Percentiles rank a stretch among this genome's conserved stretches.
These are phyloP conservation scores for Colletotrichum lini DNA, from an alignment of 2,329 filamentous ascomycete genomes.

Conservation along the genomic window DNA sequence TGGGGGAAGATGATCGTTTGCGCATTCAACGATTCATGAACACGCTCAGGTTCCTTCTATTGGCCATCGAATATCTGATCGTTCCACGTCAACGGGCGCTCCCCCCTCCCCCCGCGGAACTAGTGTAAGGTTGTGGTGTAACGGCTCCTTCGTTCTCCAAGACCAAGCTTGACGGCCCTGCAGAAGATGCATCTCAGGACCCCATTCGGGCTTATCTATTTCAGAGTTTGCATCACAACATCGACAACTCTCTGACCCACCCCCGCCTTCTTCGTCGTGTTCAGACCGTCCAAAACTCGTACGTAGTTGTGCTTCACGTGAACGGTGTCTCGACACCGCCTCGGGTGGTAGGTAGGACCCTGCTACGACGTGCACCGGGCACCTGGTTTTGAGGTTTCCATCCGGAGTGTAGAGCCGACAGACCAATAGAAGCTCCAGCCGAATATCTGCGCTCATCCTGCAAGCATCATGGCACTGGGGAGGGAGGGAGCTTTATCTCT, in stretches of 20 bases:
- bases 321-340: background rate
- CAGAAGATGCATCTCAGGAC: slow-evolving; percentile 39
- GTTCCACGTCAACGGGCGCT: slow-evolving; percentile 23
- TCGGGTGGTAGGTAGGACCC: slow-evolving; percentile 14
- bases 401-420: slow-evolving; percentile 25
- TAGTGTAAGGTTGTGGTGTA: slow-evolving; percentile 21
- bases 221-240: slow-evolving; percentile 40
- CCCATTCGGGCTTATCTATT: slow-evolving; percentile 41
- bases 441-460: slow-evolving; percentile 31
- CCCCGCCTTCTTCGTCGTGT: slow-evolving; percentile 28
- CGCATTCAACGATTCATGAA: slow-evolving; percentile 30
- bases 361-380: slow-evolving; percentile 11
- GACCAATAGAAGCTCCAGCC: slow-evolving; percentile 31
- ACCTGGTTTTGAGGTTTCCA: slow-evolving; percentile 14
- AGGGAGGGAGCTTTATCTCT: slow-evolving; percentile 40
- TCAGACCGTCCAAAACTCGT: slow-evolving; percentile 14
- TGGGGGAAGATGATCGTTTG: background rate
- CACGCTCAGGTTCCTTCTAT: background rate
- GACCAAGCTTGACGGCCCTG: slow-evolving; percentile 25
- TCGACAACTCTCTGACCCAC: slow-evolving; percentile 16
- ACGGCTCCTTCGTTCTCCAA: slow-evolving; percentile 20
- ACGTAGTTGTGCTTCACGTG: background rate
- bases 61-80: background rate
- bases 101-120: slow-evolving; percentile 33
- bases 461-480: slow-evolving; percentile 32